phyloP scores from a whole-genome alignment of 2,329 filamentous ascomycete genomes.

The Colletotrichum kahawae region DNA sequence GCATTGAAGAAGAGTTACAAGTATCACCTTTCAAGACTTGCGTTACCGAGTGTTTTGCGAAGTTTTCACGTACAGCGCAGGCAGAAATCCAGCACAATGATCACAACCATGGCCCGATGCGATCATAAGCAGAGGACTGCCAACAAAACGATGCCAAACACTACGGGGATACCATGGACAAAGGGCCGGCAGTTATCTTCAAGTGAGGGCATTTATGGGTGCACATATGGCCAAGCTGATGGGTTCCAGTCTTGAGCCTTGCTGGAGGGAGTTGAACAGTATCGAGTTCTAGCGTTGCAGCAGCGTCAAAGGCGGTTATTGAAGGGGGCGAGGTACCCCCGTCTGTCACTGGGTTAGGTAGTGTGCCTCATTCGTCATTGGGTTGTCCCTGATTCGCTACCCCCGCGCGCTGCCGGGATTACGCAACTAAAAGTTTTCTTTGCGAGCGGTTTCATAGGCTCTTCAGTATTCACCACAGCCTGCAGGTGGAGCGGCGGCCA shows the following conservation, averaged over 20 bases:
- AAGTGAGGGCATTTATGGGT: neutral
- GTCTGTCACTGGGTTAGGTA: neutral
- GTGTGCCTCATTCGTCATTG: conserved; percentile 8
- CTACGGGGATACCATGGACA: neutral
- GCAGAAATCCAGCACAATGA: neutral
- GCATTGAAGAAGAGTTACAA: neutral
- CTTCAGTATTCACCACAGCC: neutral
- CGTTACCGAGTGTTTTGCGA: neutral
- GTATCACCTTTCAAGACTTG: neutral
- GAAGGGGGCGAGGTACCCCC: neutral
- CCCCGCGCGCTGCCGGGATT: conserved; percentile 3
- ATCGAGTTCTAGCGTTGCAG: neutral
- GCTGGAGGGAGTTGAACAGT: neutral
- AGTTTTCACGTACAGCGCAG: neutral
- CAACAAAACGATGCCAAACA: neutral
- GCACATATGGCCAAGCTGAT: neutral
- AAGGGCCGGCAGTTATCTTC: neutral
- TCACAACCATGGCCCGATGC: neutral
- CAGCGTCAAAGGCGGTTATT: conserved; percentile 2
- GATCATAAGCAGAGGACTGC: neutral
- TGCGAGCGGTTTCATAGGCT: neutral
- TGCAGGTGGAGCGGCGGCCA: neutral
- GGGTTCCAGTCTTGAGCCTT: neutral
- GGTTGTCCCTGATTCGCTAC: conserved; percentile 9
- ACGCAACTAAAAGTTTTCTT: conserved; percentile 11